phyloP scores from a whole-genome alignment of 2,329 filamentous ascomycete genomes.

The Sphaerulina musiva region DNA sequence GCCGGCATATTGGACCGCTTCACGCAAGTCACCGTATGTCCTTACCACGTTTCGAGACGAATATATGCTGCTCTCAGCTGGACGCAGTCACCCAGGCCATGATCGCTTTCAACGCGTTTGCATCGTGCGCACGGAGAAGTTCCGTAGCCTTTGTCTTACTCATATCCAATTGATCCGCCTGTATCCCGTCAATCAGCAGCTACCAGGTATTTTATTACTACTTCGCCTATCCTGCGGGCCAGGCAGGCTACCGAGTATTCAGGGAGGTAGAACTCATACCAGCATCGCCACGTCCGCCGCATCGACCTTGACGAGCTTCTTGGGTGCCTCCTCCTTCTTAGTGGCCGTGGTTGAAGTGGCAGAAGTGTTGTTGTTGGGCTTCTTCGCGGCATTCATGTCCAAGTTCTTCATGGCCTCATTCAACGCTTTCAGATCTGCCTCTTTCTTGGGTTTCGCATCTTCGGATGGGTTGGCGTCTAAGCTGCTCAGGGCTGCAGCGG shows the following conservation, averaged over 20 bases:
- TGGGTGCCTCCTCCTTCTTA: conserved; percentile 30
- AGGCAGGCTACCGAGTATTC: too few species aligned
- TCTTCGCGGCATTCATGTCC: conserved; percentile 40
- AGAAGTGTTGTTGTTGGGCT: conserved; percentile 37
- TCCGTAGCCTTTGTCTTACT: conserved; percentile 67
- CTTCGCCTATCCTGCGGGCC: not conserved
- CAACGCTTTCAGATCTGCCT: conserved; percentile 64
- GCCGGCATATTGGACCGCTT: not conserved
- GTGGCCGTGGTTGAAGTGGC: conserved; percentile 23
- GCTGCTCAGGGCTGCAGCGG: conserved; percentile 64
- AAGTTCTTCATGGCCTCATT: conserved; percentile 66
- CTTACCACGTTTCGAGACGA: not conserved
- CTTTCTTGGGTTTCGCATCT: conserved; percentile 42
- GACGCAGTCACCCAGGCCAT: conserved; percentile 43
- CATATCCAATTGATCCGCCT: conserved; percentile 67
- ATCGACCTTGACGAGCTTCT: conserved; percentile 62
- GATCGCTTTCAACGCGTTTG: conserved; percentile 62
- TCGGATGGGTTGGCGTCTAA: conserved; percentile 56
- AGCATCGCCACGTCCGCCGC: conserved; percentile 62
- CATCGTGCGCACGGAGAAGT: conserved; percentile 64
- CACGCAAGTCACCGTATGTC: not conserved
- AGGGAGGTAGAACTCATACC: conserved; percentile 41
- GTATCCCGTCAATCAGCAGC: not conserved
- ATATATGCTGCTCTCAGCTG: not conserved
- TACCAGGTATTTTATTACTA: not conserved